Evolutionary conservation across 2,329 filamentous ascomycete species (phyloP).

Genomic region (Fusarium tupiense): DNA sequence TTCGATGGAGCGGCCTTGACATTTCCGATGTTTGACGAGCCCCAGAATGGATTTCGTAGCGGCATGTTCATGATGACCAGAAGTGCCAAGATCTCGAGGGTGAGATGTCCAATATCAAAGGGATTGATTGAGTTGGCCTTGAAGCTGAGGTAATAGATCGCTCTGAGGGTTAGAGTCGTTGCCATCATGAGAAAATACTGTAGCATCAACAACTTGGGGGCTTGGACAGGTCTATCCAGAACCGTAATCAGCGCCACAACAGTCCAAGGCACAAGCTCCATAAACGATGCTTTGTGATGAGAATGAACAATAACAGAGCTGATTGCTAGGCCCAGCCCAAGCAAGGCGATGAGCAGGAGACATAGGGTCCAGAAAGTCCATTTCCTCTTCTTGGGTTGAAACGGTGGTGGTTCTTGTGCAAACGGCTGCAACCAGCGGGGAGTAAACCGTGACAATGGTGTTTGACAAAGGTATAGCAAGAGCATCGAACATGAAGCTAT

Average conservation of each 20-base stretch:
- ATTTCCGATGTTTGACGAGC: conserved; percentile 46
- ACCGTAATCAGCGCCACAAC: conserved; percentile 49
- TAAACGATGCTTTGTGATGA: conserved; percentile 38
- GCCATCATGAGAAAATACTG: conserved; percentile 51
- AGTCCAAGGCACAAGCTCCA: conserved; percentile 54
- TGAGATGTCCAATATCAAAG: conserved; percentile 37
- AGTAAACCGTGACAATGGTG: conserved; percentile 41
- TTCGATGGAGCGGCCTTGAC: conserved; percentile 41
- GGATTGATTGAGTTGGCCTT: conserved; percentile 28
- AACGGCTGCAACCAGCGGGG: conserved; percentile 57
- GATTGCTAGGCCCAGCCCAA: conserved; percentile 49
- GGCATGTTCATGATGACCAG: conserved; percentile 51
- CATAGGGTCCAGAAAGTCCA: conserved; percentile 54
- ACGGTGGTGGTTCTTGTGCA: conserved; percentile 50
- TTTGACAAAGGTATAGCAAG: conserved; percentile 43
- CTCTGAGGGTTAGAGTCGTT: conserved; percentile 45
- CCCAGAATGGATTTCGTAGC: conserved; percentile 50
- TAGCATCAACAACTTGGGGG: conserved; percentile 53
- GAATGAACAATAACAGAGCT: conserved; percentile 45
- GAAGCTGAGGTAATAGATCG: conserved; percentile 45
- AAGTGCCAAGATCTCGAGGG: conserved; percentile 41
- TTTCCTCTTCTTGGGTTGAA: conserved; percentile 35
- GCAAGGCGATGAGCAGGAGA: conserved; percentile 46
- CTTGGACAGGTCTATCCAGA: conserved; percentile 52
- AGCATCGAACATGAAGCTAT: conserved; percentile 43